Base-by-base conservation (phyloP, 2,329 filamentous ascomycete genomes). In the Pseudogymnoascus sp. region DNA sequence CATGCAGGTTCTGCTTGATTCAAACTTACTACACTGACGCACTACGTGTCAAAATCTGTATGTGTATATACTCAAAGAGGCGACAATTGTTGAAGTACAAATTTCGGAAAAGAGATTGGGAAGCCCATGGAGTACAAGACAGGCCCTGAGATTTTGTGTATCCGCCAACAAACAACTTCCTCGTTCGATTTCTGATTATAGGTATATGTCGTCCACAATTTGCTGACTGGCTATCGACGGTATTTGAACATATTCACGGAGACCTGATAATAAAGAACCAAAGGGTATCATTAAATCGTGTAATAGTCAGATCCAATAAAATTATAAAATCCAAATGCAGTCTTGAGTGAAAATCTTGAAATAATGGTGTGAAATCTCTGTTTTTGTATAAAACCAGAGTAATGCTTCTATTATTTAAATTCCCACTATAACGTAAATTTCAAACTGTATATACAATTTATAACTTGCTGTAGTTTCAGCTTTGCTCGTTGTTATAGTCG, bases 291-390 rank as follows among this genome's bases (percentile, higher is more conserved):
- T 1, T 33, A 33, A 18, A 33, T 56, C 50, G 50, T 56, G 50
- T 56, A 56, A 56, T 56, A 56, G 50, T 56, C 50, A 56, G 28
- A 56, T 12, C 50, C 50, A 56, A 56, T 56, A 56, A 56, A 56
- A 56, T 12, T 33, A 56, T 56, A 33, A 56, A 56, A 56, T 56
- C 50, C 28, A 33, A 12, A 1, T 56, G 28, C 50, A 33, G 50
- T 56, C n/a, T n/a, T 5, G 7, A 21, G n/a, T 56, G 47, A 56
- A 33, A n/a, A 50, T 25, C 25, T 6, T 8, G 44, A 50, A 25
- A 1, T 50, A 8, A 25, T 50, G 5, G 1, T 25, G 21, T 50
- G 44, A 25, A 21, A 23, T 11, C 5, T 14, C 11, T 12, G 18
- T 8, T 38, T 12, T 1, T 33, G 31, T 33, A 33, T 10, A 33